Base-by-base conservation (phyloP, 2,329 filamentous ascomycete species). In the Cadophora malorum region DNA sequence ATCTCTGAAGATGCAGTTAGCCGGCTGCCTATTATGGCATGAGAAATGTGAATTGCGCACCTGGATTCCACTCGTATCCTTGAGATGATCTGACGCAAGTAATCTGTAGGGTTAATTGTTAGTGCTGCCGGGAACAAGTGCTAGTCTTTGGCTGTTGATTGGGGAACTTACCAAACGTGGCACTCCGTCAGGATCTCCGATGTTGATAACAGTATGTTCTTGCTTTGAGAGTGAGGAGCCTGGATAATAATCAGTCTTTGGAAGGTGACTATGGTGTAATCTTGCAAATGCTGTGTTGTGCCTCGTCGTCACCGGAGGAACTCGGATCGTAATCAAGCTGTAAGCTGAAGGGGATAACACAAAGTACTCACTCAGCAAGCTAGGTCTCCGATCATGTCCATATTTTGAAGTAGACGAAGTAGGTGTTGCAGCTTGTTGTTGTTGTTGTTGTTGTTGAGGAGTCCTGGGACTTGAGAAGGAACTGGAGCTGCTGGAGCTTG, bases 41-140 rank as follows among this genome's bases (percentile, higher is more conserved):
- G 21, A 49, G 1, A 41, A 21, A 28, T 52, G 12, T 2, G 60
- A 56, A 49, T 33, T 25, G 75, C 80, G 65, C 81, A 90, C 89
- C 89, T 79, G 91, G 91, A 79, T 94, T 94, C 91, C 91, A 95
- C 69, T 90, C 88, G 76, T 93, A 95, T 67, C 91, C 91, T 80
- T 95, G 91, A 76, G 89, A 91, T 6, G 90, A 90, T 69, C 91
- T 90, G 62, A 94, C 87, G 78, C 93, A 95, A 25, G 91, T 92
- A 71, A 94, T 93, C 91, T 93, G 73, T 23, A 53, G 45, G 25
- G 16, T 19, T 50, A 59, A 50, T 12, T 63, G 65, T 74, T 67
- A 74, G 72, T 31, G 66, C 56, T 64, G 56, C 41, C 52, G 23
- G n/a, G 31, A 21, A 45, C 35, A 23, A 62, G 35, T 41, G 10